Base-by-base conservation (phyloP, 192 early-diverging fungal genomes). In the Geranomyces variabilis region DNA sequence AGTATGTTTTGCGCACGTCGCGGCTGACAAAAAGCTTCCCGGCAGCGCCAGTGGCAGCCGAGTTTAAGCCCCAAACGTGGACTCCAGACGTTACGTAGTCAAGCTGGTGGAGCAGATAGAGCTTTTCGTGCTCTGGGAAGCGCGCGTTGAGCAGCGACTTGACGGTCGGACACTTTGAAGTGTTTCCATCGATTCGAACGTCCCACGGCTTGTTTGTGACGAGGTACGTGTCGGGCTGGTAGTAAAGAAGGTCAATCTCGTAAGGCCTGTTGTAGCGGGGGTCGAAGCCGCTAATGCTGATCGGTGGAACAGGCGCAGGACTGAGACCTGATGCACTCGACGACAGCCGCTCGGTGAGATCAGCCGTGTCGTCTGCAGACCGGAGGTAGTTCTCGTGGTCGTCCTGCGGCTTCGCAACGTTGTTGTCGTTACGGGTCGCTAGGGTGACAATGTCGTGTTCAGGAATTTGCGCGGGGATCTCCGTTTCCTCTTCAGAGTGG, bases 81-180 rank as follows among this genome's bases (percentile, higher is more conserved):
- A 81, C 65, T 4, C 80, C 80, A 10, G 70, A 73, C 26, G 80
- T 81, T 7, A 75, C 79, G 63, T 73, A 76, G 69, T 81, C 80
- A 14, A 81, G 63, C 63, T 81, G 80, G 58, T 81, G 80, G 13
- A 77, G 30, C 17, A 80, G 73, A 24, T 74, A 66, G 10, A 81
- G 45, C 48, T 79, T 79, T 31, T 28, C 9, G 47, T 71, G 61
- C 53, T 77, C 29, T 12, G 67, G 64, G 30, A 71, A 79, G 15
- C 44, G 41, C 13, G 28, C 34, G 48, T 53, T 41, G 8, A 77
- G 62, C n/a, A 74, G 53, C 13, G 69, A 73, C 34, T 77, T 71
- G 15, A 47, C 62, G 1, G 70, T 72, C 1, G 70, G 75, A 12
- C 57, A 76, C 46, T 17, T 49, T 22, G 17, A 41, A 15, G 67